phyloP scores from a whole-genome alignment of 2,329 filamentous ascomycete species.

The Ampelomyces quisqualis region DNA sequence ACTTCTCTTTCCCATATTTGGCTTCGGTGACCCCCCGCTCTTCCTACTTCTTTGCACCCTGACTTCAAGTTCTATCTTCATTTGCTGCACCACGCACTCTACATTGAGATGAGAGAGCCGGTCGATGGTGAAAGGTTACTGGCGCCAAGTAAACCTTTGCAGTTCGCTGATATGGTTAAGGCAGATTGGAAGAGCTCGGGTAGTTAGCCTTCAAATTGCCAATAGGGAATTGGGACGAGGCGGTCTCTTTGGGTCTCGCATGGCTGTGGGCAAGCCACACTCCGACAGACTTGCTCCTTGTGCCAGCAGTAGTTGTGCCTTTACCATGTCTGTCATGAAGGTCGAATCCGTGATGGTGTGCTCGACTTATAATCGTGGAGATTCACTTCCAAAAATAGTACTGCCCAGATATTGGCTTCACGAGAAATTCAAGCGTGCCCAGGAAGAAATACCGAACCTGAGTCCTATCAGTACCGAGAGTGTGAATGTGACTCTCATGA shows the following conservation, averaged over 20 bases:
- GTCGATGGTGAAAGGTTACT: conserved; percentile 47
- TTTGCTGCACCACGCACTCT: conserved; percentile 62
- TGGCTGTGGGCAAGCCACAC: conserved; percentile 33
- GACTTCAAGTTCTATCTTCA: conserved; percentile 71
- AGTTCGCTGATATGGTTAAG: conserved; percentile 58
- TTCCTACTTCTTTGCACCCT: conserved; percentile 51
- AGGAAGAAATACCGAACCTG: conserved; percentile 59
- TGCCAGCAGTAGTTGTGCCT: conserved; percentile 55
- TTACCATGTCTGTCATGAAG: conserved; percentile 56
- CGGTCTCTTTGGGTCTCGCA: conserved; percentile 34
- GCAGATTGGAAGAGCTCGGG: too few relatives aligned
- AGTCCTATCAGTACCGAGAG: background rate
- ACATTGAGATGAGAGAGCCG: conserved; percentile 56
- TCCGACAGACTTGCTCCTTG: conserved; percentile 51
- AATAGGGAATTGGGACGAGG: conserved; percentile 56
- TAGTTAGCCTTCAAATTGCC: too few relatives aligned
- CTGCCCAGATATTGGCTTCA: conserved; percentile 51
- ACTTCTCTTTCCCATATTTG: conserved; percentile 57
- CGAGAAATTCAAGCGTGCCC: conserved; percentile 66
- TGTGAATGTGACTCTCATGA: background rate
- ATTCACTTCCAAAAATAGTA: conserved; percentile 64
- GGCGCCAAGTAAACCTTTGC: conserved; percentile 59
- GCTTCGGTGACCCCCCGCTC: conserved; percentile 56
- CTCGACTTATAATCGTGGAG: conserved; percentile 62
- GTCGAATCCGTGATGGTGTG: conserved; percentile 63